Base-by-base conservation (phyloP, 2,329 filamentous ascomycete species). In the Fusarium sp. region DNA sequence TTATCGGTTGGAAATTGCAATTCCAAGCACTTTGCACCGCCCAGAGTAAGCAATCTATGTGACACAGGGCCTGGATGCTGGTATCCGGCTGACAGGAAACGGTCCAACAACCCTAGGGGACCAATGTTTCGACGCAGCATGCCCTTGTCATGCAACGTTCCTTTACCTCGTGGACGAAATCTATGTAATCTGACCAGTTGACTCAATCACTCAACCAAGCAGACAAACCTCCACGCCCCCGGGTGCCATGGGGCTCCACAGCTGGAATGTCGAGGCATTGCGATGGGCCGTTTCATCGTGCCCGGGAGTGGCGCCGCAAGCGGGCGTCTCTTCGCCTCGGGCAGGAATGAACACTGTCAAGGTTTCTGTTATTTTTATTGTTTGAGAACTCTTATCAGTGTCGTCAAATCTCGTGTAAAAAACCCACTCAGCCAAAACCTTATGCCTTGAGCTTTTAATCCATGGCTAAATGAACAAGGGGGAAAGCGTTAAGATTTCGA, bases 281-380 rank as follows among this genome's bases (percentile, higher is more conserved):
- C 30, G 34, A 43, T 53, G 50, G 62, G 27, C 34, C 58, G 66
- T 70, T 70, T 70, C 66, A 67, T 55, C 58, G 66, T 64, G 54
- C 37, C 43, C 67, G 66, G 66, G 57, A 67, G 62, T 67, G 67
- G 67, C 67, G 62, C 31, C 66, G 66, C 56, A 64, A 66, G 54
- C 67, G 51, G 62, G 31, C 30, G 18, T 37, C n/a, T 34, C 18
- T 18, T 16, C 7, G 47, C 47, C 47, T 6, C 34, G 31, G 15
- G 37, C 48, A 70, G 62, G 67, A 70, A 70, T 70, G 62, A 3
- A 23, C 18, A 23, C 18, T 23, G 18, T 23, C 23, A 23, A 23
- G 23, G 23, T 23, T 23, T 23, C 23, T 23, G 23, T 23, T 23
- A 23, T 23, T 23, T 23, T 23, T 23, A 23, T 23, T 23, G 18